Percentiles rank a stretch among this genome's conserved stretches.
Conservation (phyloP, 2,329 filamentous ascomycete genomes). For the Chaetomium sp. region DNA sequence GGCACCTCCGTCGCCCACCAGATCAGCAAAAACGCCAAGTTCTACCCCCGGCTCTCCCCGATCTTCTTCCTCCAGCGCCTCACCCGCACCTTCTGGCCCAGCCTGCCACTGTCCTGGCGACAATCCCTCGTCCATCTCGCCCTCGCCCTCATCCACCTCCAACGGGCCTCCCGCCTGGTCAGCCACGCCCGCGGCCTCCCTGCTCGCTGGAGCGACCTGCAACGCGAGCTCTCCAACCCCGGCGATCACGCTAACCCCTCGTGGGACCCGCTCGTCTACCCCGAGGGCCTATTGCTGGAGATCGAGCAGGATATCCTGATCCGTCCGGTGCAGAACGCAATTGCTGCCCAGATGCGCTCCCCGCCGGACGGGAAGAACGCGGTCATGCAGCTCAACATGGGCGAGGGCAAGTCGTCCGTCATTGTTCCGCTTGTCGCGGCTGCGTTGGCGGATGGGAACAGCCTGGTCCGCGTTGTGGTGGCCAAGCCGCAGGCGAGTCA, state of each 20-base stretch:
- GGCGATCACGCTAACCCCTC: constrained; percentile 41
- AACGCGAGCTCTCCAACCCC: constrained; percentile 39
- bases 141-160: no score
- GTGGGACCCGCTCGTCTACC: constrained; percentile 46
- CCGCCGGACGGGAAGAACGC: constrained; percentile 48
- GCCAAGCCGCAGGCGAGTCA: constrained; percentile 54
- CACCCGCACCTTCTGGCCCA: no score
- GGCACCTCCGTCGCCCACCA: no score
- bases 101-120: no score
- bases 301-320: constrained; percentile 58
- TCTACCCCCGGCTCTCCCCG: no score
- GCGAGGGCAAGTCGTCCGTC: constrained; percentile 51
- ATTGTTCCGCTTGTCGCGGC: constrained; percentile 48
- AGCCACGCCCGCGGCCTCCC: no score
- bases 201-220: constrained; percentile 29
- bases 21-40: no score
- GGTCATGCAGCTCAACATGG: constrained; percentile 65
- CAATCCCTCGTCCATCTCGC: no score
- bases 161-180: no score
- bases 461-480: constrained; percentile 48
- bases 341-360: constrained; percentile 50
- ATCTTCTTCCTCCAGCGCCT: no score
- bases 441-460: constrained; percentile 37
- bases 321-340: constrained; percentile 50
- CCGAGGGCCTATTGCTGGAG: constrained; percentile 59